Evolutionary conservation across 805 yeast genomes (phyloP).

Genomic region (Schwanniomyces pseudopolymorphus): DNA sequence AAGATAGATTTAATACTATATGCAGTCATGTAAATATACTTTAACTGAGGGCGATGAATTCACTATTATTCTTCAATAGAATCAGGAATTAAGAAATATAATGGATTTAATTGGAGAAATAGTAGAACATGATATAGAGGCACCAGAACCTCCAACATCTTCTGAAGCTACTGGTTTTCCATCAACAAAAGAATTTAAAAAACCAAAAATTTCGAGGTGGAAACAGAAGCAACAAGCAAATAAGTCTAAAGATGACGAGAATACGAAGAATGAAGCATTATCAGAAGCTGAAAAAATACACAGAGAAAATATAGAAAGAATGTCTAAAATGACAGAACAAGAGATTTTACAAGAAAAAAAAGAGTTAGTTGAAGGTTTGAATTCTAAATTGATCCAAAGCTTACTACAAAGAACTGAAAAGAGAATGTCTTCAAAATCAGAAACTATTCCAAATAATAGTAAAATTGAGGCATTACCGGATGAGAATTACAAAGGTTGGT

Average conservation of each 20-base stretch:
- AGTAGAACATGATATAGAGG: constrained; percentile 54
- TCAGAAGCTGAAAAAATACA: constrained; percentile 76
- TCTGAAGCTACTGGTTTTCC: constrained; percentile 37
- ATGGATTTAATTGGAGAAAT: constrained; percentile 77
- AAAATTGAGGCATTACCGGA: constrained; percentile 16
- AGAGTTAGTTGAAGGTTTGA: constrained; percentile 64
- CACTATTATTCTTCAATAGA: not conserved
- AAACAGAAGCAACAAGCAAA: constrained; percentile 36
- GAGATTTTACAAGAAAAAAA: constrained; percentile 64
- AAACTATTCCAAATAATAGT: not conserved
- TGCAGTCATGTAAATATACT: not conserved
- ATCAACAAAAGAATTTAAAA: constrained; percentile 20
- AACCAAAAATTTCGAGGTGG: constrained; percentile 49
- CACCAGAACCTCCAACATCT: constrained; percentile 33
- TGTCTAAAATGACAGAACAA: constrained; percentile 61
- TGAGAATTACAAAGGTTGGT: constrained; percentile 43
- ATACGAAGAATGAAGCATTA: constrained; percentile 14
- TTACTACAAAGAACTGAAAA: constrained; percentile 57
- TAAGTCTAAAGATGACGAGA: constrained; percentile 14
- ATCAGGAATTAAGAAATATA: not conserved
- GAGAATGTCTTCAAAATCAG: constrained; percentile 20
- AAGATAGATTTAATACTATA: not conserved
- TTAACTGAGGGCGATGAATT: not conserved
- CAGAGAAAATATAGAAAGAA: constrained; percentile 63
- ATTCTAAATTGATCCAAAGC: constrained; percentile 65